Evolutionary conservation across 306 rosid genomes (phyloP), one percentile per base, ranked within the genome.

Genomic region (Glycine soja): DNA sequence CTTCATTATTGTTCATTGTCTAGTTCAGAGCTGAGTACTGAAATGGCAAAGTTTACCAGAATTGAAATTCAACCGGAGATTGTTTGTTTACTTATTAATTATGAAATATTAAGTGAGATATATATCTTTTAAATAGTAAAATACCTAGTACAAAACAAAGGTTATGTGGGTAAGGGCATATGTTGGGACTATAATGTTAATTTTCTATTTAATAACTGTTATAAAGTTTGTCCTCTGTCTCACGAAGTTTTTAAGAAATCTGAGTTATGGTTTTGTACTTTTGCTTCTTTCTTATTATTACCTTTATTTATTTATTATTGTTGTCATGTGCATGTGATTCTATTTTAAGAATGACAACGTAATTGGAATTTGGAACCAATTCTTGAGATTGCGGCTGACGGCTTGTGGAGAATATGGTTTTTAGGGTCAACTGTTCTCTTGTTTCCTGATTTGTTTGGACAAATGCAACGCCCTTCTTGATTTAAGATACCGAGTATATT

Each of bases 21-120:
- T 82, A 59, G 32, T 77, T 64, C 7, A 32, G 43, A 63, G 32
- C 34, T 64, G 66, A 54, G 30, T 51, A 61, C 69, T 78, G 15
- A 73, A 82, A n/a, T 62, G 74, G 59, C 32, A 61, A 70, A 74
- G 65, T 58, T 74, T 36, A 79, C 69, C 63, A 48, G 19, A 74
- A 78, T 47, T 67, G 64, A 52, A 77, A 43, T 58, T 68, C 70
- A 58, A 42, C 43, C 46, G n/a, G 6, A 58, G 81, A 47, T 19
- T 64, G 15, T 36, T 64, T 11, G 70, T 76, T 72, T 74, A 36
- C 61, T 81, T 72, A 46, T 74, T 70, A 48, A 10, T 73, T 32
- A 42, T 77, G 62, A 38, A 66, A 40, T 19, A 67, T 38, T 79
- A 68, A 24, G 70, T 63, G 67, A 19, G 13, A 18, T 48, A 59